Conservation (phyloP, 192 early-diverging fungal species). For the Coemansia sp. region DNA sequence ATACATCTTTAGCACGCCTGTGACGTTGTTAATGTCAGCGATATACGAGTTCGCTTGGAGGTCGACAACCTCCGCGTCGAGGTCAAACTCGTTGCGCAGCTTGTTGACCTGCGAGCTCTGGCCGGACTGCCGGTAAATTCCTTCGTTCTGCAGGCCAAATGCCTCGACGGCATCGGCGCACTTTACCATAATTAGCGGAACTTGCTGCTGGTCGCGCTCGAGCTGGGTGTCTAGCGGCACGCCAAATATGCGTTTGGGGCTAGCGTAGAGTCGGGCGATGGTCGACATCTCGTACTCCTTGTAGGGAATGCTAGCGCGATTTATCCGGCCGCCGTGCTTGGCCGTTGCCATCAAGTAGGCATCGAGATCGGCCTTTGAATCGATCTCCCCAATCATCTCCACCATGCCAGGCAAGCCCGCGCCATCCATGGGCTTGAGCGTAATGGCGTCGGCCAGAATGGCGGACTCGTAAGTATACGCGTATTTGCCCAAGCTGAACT, state of each 20-base stretch:
- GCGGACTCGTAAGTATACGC: conserved; percentile 77
- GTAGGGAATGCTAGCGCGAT: conserved; percentile 43
- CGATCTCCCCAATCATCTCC: conserved; percentile 61
- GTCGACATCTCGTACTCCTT: conserved; percentile 47
- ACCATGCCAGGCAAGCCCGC: conserved; percentile 32
- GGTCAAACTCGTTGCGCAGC: conserved; percentile 71
- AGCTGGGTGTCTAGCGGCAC: conserved; percentile 69
- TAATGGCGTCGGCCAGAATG: conserved; percentile 69
- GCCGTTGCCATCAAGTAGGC: conserved; percentile 51
- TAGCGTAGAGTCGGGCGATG: conserved; percentile 61
- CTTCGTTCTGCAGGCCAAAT: conserved; percentile 71
- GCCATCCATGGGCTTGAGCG: conserved; percentile 60
- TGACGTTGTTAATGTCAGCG: conserved; percentile 79
- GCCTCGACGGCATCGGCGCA: conserved; percentile 83
- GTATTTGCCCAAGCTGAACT: conserved; percentile 78
- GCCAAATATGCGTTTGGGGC: conserved; percentile 80
- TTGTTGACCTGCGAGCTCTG: conserved; percentile 72
- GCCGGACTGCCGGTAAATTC: conserved; percentile 91
- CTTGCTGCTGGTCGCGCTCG: conserved; percentile 66
- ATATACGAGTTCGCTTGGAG: conserved; percentile 60
- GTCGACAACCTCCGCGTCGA: conserved; percentile 68
- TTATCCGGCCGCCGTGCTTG: conserved; percentile 21
- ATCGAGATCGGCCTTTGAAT: conserved; percentile 59
- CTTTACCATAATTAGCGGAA: conserved; percentile 78
- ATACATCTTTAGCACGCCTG: conserved; percentile 89